Evolutionary conservation across 2,329 filamentous ascomycete species (phyloP), one percentile per base, ranked within the genome.

Genomic region (Cladophialophora bantiana): DNA sequence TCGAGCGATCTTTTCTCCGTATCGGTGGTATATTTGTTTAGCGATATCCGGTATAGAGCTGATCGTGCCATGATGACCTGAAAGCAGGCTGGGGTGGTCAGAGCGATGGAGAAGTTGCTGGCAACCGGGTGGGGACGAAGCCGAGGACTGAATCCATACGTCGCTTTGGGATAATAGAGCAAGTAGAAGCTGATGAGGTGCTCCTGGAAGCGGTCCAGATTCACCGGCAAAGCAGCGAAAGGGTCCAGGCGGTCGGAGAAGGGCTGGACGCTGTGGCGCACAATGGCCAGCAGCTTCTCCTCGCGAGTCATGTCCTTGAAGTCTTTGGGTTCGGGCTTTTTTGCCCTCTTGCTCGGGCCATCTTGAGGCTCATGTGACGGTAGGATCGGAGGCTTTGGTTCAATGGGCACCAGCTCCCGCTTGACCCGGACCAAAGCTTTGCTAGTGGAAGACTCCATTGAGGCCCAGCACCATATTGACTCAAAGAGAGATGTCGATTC

Each of bases 51-150:
- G 35, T 69, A 70, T n/a, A 70, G 48, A 13, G 69, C 69, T 9
- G 69, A 70, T n/a, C 70, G 68, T 1, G 68, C 70, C 42, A 71
- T 58, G 57, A 65, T 65, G 31, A 70, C 68, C 58, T 71, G 70
- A 40, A 70, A 70, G 54, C 68, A 70, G 4, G 70, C 62, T n/a
- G 70, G 70, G 7, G 68, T 71, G 38, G 59, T 66, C 58, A 71
- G 35, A 2, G 68, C 68, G 45, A 71, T 71, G 63, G 65, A 69
- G 57, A 71, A 71, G 50, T 71, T 71, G 63, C 65, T 71, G 48
- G 68, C 68, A 0, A 71, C 70, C 4, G 70, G 70, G 56, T 71
- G 68, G 12, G 70, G 68, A 6, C 64, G 62, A 4, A 71, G 65
- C 13, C 62, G 68, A 4, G 70, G 65, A 55, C 65, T 68, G 65